These are phyloP conservation scores for Russula sp. DNA, from an alignment of 768 basidiomycete species.

Conservation along the genomic window DNA sequence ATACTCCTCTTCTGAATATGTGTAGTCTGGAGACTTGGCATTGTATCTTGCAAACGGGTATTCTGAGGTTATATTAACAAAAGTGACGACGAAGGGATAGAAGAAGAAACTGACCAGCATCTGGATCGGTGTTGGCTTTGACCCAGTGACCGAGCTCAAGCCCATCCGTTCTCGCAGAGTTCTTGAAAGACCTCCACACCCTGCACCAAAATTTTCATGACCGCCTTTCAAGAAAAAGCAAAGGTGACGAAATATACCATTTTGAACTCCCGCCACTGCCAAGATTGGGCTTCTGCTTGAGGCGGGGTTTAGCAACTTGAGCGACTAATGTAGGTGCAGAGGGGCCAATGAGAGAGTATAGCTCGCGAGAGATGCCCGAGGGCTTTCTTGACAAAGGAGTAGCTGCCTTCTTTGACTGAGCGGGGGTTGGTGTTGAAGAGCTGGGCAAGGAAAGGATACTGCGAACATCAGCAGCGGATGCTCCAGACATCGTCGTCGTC, in stretches of 20 bases:
- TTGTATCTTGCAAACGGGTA: slow-evolving; percentile 86
- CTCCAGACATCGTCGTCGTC: slow-evolving; percentile 49
- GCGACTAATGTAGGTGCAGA: slow-evolving; percentile 82
- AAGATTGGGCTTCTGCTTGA: slow-evolving; percentile 83
- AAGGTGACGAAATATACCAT: slow-evolving; percentile 50
- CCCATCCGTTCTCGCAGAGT: slow-evolving; percentile 62
- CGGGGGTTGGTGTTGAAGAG: slow-evolving; percentile 43
- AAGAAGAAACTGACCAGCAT: slow-evolving; percentile 46
- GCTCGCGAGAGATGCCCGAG: slow-evolving; percentile 88
- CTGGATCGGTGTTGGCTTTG: slow-evolving; percentile 55
- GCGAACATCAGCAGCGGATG: slow-evolving; percentile 77
- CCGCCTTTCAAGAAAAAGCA: not conserved
- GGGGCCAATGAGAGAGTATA: slow-evolving; percentile 93
- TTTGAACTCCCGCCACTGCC: slow-evolving; percentile 60
- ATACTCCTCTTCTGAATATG: slow-evolving; percentile 88
- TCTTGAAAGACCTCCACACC: slow-evolving; percentile 74
- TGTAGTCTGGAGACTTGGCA: slow-evolving; percentile 57
- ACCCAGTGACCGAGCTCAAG: slow-evolving; percentile 83
- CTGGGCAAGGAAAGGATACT: slow-evolving; percentile 67
- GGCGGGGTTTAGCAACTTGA: slow-evolving; percentile 73
- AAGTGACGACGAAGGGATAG: not conserved
- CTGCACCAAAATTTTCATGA: slow-evolving; percentile 41
- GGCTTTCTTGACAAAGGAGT: slow-evolving; percentile 53
- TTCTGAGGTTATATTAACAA: slow-evolving; percentile 42
- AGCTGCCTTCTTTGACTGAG: slow-evolving; percentile 47